Evolutionary conservation across 768 basidiomycete genomes (phyloP).

Genomic region (Sistotremastrum suecicum): DNA sequence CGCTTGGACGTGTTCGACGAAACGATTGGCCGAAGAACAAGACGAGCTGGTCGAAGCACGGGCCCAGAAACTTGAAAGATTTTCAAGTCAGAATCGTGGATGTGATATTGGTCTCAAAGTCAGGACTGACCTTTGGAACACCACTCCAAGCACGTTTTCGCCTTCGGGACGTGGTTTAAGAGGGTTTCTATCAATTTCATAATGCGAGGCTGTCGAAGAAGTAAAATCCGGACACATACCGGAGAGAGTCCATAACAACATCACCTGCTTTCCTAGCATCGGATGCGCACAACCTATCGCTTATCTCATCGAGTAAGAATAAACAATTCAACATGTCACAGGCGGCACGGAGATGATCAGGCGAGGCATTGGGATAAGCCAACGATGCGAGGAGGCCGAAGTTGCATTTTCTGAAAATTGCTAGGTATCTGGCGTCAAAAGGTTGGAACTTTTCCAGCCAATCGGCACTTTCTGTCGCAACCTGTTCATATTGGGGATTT

Average conservation of each 20-base stretch:
- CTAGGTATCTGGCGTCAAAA: constrained; percentile 21
- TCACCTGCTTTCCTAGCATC: constrained; percentile 18
- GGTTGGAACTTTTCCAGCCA: constrained; percentile 26
- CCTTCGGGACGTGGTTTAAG: constrained; percentile 18
- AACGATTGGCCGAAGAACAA: constrained; percentile 15
- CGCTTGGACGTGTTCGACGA: constrained; percentile 22
- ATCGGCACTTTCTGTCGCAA: constrained; percentile 20
- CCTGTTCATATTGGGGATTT: constrained; percentile 23
- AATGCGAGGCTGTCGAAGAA: too few relatives aligned
- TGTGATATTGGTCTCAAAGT: neutral
- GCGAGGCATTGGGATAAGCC: constrained; percentile 17
- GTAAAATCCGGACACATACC: too few relatives aligned
- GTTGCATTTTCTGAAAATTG: constrained; percentile 27
- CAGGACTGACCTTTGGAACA: constrained; percentile 25
- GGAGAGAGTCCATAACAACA: constrained; percentile 26
- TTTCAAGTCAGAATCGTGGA: neutral
- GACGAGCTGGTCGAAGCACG: constrained; percentile 14
- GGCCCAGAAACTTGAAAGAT: constrained; percentile 20
- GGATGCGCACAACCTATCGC: constrained; percentile 23
- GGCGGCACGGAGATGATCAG: constrained; percentile 19
- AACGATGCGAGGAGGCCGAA: constrained; percentile 27
- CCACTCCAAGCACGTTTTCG: constrained; percentile 26
- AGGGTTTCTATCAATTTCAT: constrained; percentile 14
- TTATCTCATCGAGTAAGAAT: constrained; percentile 36
- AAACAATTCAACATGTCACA: constrained; percentile 40